These are phyloP conservation scores for Xylaria sp. DNA, from an alignment of 495 filamentous ascomycete species.

Conservation along the genomic window DNA sequence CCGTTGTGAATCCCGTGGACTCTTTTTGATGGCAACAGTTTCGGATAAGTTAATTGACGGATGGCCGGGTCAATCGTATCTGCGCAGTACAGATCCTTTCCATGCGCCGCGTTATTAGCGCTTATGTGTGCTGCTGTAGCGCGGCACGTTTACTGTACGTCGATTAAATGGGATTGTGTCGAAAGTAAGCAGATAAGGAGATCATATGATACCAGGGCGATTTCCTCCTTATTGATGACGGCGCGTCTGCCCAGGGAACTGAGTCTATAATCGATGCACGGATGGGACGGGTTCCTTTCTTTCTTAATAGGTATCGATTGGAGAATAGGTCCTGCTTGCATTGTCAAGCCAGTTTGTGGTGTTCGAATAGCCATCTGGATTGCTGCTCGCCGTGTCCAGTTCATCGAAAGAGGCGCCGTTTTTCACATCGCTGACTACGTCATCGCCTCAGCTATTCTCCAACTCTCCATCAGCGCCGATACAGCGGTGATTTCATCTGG, in stretches of 20 bases:
- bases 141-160: not conserved
- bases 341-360: too few relatives aligned
- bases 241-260: not conserved
- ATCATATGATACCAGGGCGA: constrained; percentile 3
- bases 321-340: not conserved
- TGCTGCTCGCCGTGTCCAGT: not conserved
- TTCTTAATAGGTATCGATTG: not conserved
- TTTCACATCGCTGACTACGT: not conserved
- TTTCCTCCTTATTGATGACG: not conserved
- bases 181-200: constrained; percentile 21
- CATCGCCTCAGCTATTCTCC: not conserved
- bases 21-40: not conserved
- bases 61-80: constrained; percentile 3
- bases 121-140: constrained; percentile 11
- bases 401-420: not conserved
- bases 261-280: not conserved
- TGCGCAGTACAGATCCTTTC: constrained; percentile 8
- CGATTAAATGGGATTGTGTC: not conserved
- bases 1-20: not conserved
- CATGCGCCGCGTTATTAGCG: constrained; percentile 8
- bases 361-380: too few relatives aligned
- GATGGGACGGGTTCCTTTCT: not conserved
- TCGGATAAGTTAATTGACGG: not conserved
- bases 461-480: not conserved
- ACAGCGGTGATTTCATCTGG: too few relatives aligned